Evolutionary conservation across 371 early-diverging fungal genomes (phyloP), one percentile per base, ranked within the genome.

Genomic region (Mucor sp.): DNA sequence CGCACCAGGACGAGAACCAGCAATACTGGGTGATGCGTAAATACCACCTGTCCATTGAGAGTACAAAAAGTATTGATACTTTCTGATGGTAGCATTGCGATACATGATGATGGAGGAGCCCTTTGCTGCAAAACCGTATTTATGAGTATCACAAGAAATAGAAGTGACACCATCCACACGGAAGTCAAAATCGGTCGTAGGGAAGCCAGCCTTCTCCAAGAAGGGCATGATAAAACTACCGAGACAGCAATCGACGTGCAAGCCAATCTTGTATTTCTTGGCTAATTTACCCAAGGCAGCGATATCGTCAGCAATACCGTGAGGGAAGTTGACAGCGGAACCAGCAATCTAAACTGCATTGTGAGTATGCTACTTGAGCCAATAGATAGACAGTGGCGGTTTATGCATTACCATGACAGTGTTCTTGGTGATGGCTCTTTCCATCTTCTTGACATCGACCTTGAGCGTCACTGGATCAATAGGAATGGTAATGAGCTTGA

Each of bases 101-200:
- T 96, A 98, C 96, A 98, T 93, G 67, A 98, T 85, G 30, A 97
- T 93, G n/a, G 95, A 94, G 5, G 96, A 93, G 7, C 98, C 98
- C 85, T 98, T 98, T 44, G 97, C 96, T 5, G 98, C 97, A 81
- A 97, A 98, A 14, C 95, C 95, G 70, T 95, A 95, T 84, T 98
- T 98, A 87, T 98, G 98, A 0, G 98, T 95, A 78, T 98, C 98
- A 76, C 94, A 95, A 11, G 95, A 95, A 62, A 98, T 96, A 23
- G 95, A 93, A 0, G 97, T 98, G 32, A 98, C 97, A 47, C 98
- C 97, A 3, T 91, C 89, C 12, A 97, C 87, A 56, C 96, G 82
- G 81, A 98, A 97, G 67, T 98, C 98, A 76, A 94, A 93, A 6
- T 75, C 82, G 19, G 91, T 87, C 19, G 91, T 85, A 14, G 90